Base-by-base conservation (phyloP, 305 asterid genomes). In the Fraxinus platypoda region DNA sequence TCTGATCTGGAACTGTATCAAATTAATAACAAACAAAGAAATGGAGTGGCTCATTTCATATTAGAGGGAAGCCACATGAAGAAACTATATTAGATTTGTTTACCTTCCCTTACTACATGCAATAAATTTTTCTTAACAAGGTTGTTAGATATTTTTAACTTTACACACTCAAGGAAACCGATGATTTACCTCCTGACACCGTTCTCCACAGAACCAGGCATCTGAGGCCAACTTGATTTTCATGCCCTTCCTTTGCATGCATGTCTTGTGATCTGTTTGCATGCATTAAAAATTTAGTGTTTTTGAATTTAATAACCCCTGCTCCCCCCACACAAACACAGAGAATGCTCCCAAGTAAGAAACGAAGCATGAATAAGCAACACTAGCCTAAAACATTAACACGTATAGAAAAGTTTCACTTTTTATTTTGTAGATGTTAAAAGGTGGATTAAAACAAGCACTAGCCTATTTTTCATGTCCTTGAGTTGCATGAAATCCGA, bases 181-280 rank as follows among this genome's bases (percentile, higher is more conserved):
- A 54, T 37, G 74, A 80, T 79, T 88, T 89, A 94, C 99, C 98
- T 93, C 90, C 78, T 85, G 88, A 83, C 99, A 97, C 86, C 87
- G 86, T 84, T 92, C 90, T 81, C 94, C 88, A 87, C 99, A 97
- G 84, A 94, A 93, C 98, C 98, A 95, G 74, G 89, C 78, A 81
- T 87, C 95, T 66, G 92, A 86, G 84, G 85, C 87, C 80, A 83
- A 77, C 57, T 82, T 90, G 82, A 87, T 78, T 81, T 81, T 81
- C 82, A 81, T 46, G 71, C 87, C 91, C 82, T 85, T 89, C 76
- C 80, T 88, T 77, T 84, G 85, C 88, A 86, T 49, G 91, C 99
- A 97, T 80, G 89, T 88, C 81, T 81, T 91, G 76, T 97, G 99
- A 89, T 97, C 99, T 97, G 93, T 89, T 86, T 82, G 76, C 83